A percentile compares a stretch with the other conserved stretches of the same genome.
Evolutionary conservation across 2,329 filamentous ascomycete genomes (phyloP).

Genomic region (Akanthomyces dipterigenus): DNA sequence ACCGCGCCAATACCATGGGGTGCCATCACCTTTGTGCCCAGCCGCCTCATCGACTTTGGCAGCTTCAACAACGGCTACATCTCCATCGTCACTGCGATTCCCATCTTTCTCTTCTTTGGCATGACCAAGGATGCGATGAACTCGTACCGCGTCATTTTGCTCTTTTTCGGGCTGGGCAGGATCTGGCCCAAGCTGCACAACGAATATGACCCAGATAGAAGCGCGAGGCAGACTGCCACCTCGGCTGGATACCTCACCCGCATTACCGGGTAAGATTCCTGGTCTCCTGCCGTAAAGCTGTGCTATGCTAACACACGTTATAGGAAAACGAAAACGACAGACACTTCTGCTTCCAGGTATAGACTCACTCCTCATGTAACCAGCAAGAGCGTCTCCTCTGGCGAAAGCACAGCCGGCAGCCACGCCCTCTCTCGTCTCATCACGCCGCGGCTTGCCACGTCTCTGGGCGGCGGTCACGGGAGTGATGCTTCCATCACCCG

Average conservation of each 20-base stretch:
- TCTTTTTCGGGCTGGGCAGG: conserved; percentile 35
- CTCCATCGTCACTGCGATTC: conserved; percentile 37
- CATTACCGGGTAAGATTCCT: not conserved
- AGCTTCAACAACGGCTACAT: conserved; percentile 43
- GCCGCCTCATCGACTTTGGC: conserved; percentile 30
- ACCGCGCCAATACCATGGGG: conserved; percentile 35
- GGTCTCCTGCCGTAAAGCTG: not conserved
- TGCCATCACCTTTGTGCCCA: conserved; percentile 39
- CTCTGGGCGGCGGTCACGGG: not conserved
- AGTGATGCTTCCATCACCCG: not conserved
- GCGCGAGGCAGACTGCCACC: not conserved
- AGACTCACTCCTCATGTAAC: not conserved
- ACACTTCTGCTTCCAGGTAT: not conserved
- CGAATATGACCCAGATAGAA: conserved; percentile 32
- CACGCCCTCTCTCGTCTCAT: not conserved
- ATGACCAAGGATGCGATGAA: conserved; percentile 47
- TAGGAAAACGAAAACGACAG: not conserved
- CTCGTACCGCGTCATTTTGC: conserved; percentile 35
- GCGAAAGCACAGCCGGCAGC: not conserved
- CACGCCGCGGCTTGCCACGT: not conserved
- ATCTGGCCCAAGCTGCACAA: conserved; percentile 36
- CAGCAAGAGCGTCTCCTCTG: conserved; percentile 1
- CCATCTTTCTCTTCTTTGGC: conserved; percentile 50
- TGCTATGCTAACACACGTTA: not conserved
- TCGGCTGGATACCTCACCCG: not conserved